Evolutionary conservation across 139 green algal genomes (phyloP).

Genomic region (Coccomyxa sp.): DNA sequence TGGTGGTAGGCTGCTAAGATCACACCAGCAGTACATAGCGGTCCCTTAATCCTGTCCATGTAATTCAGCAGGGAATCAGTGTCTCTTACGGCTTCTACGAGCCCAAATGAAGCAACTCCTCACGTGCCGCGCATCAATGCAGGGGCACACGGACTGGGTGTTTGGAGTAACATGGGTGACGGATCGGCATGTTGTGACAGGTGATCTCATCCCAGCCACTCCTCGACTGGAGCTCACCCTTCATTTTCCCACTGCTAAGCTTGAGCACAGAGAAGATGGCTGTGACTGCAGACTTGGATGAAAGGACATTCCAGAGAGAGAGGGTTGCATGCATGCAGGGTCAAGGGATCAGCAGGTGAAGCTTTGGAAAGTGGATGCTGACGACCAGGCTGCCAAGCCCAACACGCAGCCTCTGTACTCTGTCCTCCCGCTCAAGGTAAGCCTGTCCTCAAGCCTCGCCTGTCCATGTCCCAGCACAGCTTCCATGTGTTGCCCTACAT

Average conservation of each 20-base stretch:
- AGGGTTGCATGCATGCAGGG: slow-evolving; percentile 1
- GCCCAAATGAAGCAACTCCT: no score
- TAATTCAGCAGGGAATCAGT: no score
- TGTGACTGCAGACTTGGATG: no score
- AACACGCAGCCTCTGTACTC: slow-evolving; percentile 6
- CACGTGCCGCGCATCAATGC: no score
- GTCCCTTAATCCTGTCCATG: no score
- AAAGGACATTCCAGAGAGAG: neutral
- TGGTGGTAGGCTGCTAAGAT: slow-evolving; percentile 20
- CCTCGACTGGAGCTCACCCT: no score
- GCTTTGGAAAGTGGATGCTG: slow-evolving; percentile 14
- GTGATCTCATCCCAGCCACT: no score
- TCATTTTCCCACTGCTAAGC: no score
- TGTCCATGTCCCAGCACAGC: neutral
- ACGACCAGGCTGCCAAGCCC: neutral
- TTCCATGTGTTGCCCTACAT: no score
- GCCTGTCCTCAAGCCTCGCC: neutral
- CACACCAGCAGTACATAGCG: no score
- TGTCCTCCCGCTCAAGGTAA: neutral
- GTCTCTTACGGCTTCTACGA: no score
- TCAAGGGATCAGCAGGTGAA: slow-evolving; percentile 23
- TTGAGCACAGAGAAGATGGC: no score
- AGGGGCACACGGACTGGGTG: slow-evolving; percentile 70
- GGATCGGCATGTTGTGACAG: slow-evolving; percentile 53
- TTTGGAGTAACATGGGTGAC: slow-evolving; percentile 65